Conservation (phyloP, 345 rosid species). For the Camelina neglecta region DNA sequence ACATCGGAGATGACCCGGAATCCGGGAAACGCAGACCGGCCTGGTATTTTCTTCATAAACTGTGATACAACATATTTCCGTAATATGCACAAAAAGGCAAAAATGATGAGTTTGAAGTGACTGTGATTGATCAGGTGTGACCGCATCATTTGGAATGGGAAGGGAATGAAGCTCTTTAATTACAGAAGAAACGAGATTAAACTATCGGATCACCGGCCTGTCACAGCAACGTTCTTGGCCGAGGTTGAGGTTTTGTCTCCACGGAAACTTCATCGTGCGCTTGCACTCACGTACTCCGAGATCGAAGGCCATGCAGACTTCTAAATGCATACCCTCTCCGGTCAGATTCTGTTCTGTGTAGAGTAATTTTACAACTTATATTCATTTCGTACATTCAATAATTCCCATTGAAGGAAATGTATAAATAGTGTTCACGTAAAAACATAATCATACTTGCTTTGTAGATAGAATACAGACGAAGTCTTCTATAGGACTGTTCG, state of each 20-base stretch:
- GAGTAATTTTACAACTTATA: neutral
- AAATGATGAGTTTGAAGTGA: neutral
- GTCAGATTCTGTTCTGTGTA: neutral
- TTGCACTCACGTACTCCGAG: slow-evolving; percentile 76
- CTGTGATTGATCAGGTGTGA: slow-evolving; percentile 69
- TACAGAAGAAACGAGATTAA: slow-evolving; percentile 76
- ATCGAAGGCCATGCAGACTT: slow-evolving; percentile 41
- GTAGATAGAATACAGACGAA: too few relatives aligned
- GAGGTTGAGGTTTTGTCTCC: slow-evolving; percentile 84
- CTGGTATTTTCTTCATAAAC: slow-evolving; percentile 53
- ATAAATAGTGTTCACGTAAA: slow-evolving; percentile 9
- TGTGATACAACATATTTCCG: neutral
- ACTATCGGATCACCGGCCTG: slow-evolving; percentile 93
- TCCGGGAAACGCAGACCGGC: slow-evolving; percentile 85
- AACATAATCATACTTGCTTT: neutral
- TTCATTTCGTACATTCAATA: neutral
- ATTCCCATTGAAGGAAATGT: neutral
- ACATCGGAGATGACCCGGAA: slow-evolving; percentile 74
- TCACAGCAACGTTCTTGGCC: slow-evolving; percentile 71
- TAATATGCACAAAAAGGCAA: neutral
- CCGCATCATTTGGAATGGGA: slow-evolving; percentile 83
- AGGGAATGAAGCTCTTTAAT: slow-evolving; percentile 70
- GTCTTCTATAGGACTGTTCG: too few relatives aligned
- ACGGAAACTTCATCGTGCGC: slow-evolving; percentile 77
- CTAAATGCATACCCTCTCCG: neutral